These are phyloP conservation scores for Naganishia sp. DNA, from an alignment of 1,284 basidiomycete genomes.

Conservation along the genomic window DNA sequence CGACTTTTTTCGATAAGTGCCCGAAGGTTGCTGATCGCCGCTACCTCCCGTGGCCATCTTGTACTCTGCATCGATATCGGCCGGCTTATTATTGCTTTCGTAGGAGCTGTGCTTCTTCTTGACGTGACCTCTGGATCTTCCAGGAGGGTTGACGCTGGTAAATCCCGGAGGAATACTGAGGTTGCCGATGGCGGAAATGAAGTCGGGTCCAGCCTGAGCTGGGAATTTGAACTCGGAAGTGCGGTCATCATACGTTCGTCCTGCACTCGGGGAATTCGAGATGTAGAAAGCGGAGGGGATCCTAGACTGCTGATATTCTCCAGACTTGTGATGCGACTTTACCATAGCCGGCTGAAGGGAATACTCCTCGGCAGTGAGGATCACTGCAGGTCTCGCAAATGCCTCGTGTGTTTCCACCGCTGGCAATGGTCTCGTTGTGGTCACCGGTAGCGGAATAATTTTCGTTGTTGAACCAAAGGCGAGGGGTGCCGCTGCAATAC, in stretches of 20 bases:
- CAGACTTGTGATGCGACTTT: too few species aligned
- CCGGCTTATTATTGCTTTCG: neutral
- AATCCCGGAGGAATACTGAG: slow-evolving; percentile 7
- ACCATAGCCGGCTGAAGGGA: neutral
- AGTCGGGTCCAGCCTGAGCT: neutral
- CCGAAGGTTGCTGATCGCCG: too few species aligned
- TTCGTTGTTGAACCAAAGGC: slow-evolving; percentile 13
- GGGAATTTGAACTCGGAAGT: neutral
- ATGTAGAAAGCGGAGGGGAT: too few species aligned
- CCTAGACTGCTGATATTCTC: too few species aligned
- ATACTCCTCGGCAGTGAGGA: slow-evolving; percentile 12
- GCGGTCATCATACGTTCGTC: neutral
- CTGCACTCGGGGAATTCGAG: too few species aligned
- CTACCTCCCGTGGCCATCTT: too few species aligned
- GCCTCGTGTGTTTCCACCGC: neutral
- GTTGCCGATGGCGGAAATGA: neutral
- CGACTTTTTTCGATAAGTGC: neutral
- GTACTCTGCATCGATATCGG: too few species aligned
- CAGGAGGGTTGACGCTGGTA: slow-evolving; percentile 18
- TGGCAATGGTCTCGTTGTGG: slow-evolving; percentile 16
- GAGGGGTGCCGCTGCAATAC: neutral
- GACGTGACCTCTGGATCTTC: neutral
- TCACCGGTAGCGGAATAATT: slow-evolving; percentile 15
- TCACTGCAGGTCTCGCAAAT: neutral
- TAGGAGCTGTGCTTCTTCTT: neutral